Evolutionary conservation across 805 yeast genomes (phyloP), one percentile per base, ranked within the genome.

Genomic region (Metschnikowia colocasiae): DNA sequence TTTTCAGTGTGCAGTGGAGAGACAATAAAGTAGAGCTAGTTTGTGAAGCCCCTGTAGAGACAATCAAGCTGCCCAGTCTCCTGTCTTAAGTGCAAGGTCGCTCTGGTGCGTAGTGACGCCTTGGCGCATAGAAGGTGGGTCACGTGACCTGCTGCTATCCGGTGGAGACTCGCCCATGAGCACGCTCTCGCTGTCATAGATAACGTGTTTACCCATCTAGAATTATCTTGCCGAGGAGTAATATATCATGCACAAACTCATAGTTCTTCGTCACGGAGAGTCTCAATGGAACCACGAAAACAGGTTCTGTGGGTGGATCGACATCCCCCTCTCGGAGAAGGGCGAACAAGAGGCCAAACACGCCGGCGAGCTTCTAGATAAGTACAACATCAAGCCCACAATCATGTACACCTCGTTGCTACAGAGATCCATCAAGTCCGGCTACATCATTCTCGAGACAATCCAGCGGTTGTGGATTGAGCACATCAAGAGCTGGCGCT

Each of bases 231-330:
- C 27, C 8, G n/a, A n/a, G n/a, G n/a, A n/a, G n/a, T n/a, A n/a
- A n/a, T n/a, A n/a, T n/a, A n/a, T 26, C 34, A 39, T 39, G 42
- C 71, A 67, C 52, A 67, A 67, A 49, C 61, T 72, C 38, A 66
- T 72, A 15, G 68, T 72, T 4, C 65, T 72, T 33, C 70, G 77
- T 52, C 77, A 72, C 54, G 77, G 77, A 35, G 75, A 71, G 50
- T 64, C 71, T 6, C 66, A 66, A 54, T 68, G 74, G 68, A 72
- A 72, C 50, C 68, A 71, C 41, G 73, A 66, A 40, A 70, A 69
- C 55, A 67, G 63, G 52, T 72, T 72, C 53, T 69, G 76, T 45
- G 77, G 77, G 12, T 72, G 77, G 77, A 66, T 72, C 20, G 77
- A 72, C 49, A 61, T 69, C n/a, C 68, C 72, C 26, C 60, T 72